These are phyloP conservation scores for Boletus rubropictus DNA, from an alignment of 768 basidiomycete species.

Conservation along the genomic window DNA sequence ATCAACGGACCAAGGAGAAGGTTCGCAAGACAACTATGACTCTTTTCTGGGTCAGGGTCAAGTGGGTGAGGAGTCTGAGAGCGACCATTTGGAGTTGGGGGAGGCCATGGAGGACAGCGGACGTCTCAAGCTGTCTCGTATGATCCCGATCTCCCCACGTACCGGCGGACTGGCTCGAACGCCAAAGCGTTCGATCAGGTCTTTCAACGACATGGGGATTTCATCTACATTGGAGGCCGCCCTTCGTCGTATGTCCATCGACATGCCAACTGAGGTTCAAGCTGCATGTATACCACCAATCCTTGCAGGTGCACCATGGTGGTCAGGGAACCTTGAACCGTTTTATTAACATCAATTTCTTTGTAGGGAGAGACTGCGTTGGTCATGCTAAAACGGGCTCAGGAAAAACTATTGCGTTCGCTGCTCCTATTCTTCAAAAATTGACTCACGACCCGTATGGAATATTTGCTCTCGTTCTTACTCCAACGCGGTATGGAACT, in stretches of 20 bases:
- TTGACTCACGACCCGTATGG: constrained; percentile 89
- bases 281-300: constrained; percentile 85
- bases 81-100: neutral
- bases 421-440: constrained; percentile 87
- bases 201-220: constrained; percentile 57
- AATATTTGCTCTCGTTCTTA: constrained; percentile 87
- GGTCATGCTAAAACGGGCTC: constrained; percentile 98
- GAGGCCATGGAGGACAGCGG: constrained; percentile 11
- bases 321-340: neutral
- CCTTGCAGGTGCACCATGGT: constrained; percentile 52
- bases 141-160: constrained; percentile 12
- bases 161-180: constrained; percentile 5
- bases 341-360: neutral
- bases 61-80: neutral
- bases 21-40: constrained; percentile 8
- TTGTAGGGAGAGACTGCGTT: constrained; percentile 86
- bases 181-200: constrained; percentile 15
- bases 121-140: constrained; percentile 20
- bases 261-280: constrained; percentile 81
- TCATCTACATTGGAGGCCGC: constrained; percentile 55
- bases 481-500: constrained; percentile 77
- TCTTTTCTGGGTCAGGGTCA: constrained; percentile 6
- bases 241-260: constrained; percentile 79
- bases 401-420: constrained; percentile 97
- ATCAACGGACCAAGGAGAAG: constrained; percentile 20